Base-by-base conservation (phyloP, 345 rosid species). In the Bruguiera parviflora region DNA sequence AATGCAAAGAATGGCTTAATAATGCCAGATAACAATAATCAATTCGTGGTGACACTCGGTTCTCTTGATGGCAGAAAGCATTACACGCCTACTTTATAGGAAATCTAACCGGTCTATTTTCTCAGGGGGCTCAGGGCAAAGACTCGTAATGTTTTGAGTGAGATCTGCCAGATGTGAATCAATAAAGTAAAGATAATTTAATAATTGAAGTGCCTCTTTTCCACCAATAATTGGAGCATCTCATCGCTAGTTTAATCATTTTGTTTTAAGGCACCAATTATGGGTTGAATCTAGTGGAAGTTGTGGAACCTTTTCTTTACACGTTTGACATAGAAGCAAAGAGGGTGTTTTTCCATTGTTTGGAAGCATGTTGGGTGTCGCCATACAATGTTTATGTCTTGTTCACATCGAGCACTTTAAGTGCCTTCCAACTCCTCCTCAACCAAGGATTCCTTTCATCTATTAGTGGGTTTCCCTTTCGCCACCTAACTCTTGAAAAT, bases 371-470 rank as follows among this genome's bases (percentile, higher is more conserved):
- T 71, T 83, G 82, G 78, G 53, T 78, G 88, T 83, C 83, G 80
- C 76, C 75, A 65, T 71, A 66, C 29, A 78, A 81, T 53, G 77
- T 73, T 77, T 68, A 76, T 74, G 80, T 76, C 80, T 77, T 82
- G 82, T 77, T 82, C 80, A 79, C 79, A 82, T 81, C 80, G 80
- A 76, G 81, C 85, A 81, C 81, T 82, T 78, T 52, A 80, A 84
- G 92, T 92, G 98, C 96, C 86, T 80, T 87, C 98, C 95, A 88
- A 90, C 98, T 90, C 96, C 86, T 81, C 89, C 78, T 87, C 86
- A 86, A 86, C 87, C 89, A 80, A 67, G 77, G 83, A 77, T 78
- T 65, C 81, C 72, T 70, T 77, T 78, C 72, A 79, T 78, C 75
- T 59, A 46, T 15, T 79, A 82, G 96, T 83, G 94, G 91, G 84